phyloP scores from a whole-genome alignment of 2,329 filamentous ascomycete genomes.

The Aspergillus candidus region DNA sequence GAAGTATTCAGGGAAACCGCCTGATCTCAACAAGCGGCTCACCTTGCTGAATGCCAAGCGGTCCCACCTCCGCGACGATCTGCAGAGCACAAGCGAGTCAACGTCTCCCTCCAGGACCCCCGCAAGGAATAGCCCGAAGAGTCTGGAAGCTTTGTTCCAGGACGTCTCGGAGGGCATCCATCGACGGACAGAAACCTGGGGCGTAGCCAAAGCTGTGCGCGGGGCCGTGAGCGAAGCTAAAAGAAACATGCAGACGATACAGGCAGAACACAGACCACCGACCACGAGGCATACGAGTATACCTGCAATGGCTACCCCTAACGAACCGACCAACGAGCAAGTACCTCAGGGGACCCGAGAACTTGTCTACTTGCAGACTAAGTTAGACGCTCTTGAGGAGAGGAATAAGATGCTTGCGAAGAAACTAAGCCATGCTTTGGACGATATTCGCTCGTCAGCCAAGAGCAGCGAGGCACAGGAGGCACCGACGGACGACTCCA shows the following conservation, averaged over 20 bases:
- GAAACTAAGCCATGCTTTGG: constrained; percentile 37
- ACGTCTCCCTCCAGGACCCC: constrained; percentile 34
- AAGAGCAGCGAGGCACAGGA: constrained; percentile 20
- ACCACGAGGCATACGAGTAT: constrained; percentile 13
- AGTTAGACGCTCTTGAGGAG: constrained; percentile 32
- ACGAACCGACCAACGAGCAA: constrained; percentile 1
- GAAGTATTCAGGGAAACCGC: constrained; percentile 43
- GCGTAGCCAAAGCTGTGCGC: constrained; percentile 44
- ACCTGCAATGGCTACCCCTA: constrained; percentile 9
- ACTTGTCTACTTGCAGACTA: constrained; percentile 23
- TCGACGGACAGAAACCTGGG: constrained; percentile 44
- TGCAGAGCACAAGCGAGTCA: constrained; percentile 22
- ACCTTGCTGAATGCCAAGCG: constrained; percentile 16
- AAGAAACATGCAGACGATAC: constrained; percentile 42
- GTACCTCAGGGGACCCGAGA: too few relatives aligned
- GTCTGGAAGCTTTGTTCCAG: constrained; percentile 42
- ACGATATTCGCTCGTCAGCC: constrained; percentile 35
- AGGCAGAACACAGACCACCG: constrained; percentile 33
- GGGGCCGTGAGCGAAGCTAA: constrained; percentile 44
- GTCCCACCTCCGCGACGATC: constrained; percentile 24
- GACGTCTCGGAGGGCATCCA: constrained; percentile 46
- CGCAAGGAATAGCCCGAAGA: constrained; percentile 33
- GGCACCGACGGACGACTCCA: constrained; percentile 21
- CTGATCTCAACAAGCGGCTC: constrained; percentile 26
- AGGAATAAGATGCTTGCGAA: constrained; percentile 38